Evolutionary conservation across 371 early-diverging fungal species (phyloP), one percentile per base, ranked within the genome.

Genomic region (Haplosporangium sp.): DNA sequence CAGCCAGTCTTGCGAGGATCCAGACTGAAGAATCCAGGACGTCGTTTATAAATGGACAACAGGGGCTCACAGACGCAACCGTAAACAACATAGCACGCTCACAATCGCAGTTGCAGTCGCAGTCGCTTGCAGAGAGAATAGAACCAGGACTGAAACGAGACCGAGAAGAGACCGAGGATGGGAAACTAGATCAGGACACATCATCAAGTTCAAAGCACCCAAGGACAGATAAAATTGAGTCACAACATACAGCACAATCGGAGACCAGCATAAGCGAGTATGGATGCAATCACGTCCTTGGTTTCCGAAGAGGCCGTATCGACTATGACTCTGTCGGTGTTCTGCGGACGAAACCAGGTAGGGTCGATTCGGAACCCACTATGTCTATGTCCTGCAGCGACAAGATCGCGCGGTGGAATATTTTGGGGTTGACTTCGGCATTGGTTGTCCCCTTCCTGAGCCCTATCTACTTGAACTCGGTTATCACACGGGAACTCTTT

Each of bases 341-440:
- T 18, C 73, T 95, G 63, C 85, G 95, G 64, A 93, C 95, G 2
- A 96, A 96, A 72, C 96, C 96, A 72, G 91, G 92, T 14, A 83
- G 95, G 16, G 67, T 85, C 5, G 95, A 94, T 77, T 88, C 94
- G 18, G 92, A 92, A 48, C 93, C 93, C 14, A 91, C 92, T 0
- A 63, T 88, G 29, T 92, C 89, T 74, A 93, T 96, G 95, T 93
- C 93, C 16, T 96, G 96, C 85, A 92, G 94, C 71, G 96, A 96
- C 82, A 96, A 96, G 79, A 82, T 96, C 8, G 94, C 94, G 5
- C 88, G 89, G 36, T 96, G 96, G 96, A 91, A 89, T 67, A 87
- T 91, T 18, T 81, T 95, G 23, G 96, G 95, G 0, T 68, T 94
- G 6, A 89, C 89, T 50, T 94, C 94, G 10, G 87, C 90, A 6